These are phyloP conservation scores for Umbelopsis sp. DNA, from an alignment of 192 early-diverging fungal genomes.

Conservation along the genomic window DNA sequence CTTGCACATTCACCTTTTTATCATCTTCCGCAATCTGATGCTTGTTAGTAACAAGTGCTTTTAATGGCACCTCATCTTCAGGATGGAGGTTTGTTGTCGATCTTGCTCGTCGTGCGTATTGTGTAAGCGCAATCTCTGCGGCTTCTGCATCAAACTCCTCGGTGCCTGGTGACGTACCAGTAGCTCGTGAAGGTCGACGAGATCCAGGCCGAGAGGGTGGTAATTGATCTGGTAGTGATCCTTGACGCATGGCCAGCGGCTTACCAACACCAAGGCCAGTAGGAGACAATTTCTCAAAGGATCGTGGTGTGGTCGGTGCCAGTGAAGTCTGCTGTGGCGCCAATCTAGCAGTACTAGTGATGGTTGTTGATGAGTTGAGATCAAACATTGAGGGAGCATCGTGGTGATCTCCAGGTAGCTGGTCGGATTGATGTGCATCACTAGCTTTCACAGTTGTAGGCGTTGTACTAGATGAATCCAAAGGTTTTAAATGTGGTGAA, in stretches of 20 bases:
- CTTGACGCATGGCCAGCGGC: background rate
- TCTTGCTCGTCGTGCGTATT: constrained; percentile 46
- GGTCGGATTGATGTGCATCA: background rate
- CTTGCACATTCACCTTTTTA: background rate
- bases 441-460: background rate
- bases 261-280: background rate
- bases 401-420: background rate
- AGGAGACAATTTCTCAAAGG: constrained; percentile 5
- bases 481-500: background rate
- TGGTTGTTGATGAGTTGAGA: background rate
- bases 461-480: background rate
- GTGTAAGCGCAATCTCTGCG: constrained; percentile 23
- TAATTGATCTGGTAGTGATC: constrained; percentile 4
- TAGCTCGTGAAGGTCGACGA: constrained; percentile 6
- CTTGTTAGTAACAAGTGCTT: constrained; percentile 33
- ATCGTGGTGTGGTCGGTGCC: background rate
- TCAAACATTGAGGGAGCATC: constrained; percentile 1
- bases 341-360: background rate
- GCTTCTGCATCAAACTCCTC: constrained; percentile 15
- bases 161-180: background rate
- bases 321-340: constrained; percentile 4
- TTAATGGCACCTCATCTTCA: constrained; percentile 44
- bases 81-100: constrained; percentile 48
- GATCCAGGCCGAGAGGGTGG: background rate
- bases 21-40: constrained; percentile 29